Percentiles rank a stretch among this genome's conserved stretches.
phyloP scores from a whole-genome alignment of 257 asterid genomes.

The Solanum sejunctum region DNA sequence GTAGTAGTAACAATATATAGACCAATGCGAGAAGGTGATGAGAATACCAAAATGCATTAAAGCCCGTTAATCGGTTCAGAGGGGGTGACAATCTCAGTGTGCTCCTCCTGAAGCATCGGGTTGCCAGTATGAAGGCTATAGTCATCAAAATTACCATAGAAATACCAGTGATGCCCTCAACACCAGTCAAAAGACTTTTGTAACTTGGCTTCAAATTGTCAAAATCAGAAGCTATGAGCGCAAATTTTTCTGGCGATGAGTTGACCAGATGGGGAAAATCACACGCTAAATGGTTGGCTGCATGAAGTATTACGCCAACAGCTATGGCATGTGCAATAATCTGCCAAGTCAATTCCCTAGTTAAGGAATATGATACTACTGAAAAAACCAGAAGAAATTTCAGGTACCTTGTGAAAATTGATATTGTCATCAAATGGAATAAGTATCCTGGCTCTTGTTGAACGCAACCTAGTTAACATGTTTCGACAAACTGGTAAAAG shows the following conservation, averaged over 20 bases:
- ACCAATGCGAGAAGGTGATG: slow-evolving; percentile 83
- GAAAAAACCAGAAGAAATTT: background rate
- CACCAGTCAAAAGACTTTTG: slow-evolving; percentile 26
- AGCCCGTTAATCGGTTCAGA: slow-evolving; percentile 57
- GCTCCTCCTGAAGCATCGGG: slow-evolving; percentile 46
- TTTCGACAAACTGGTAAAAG: slow-evolving; percentile 86
- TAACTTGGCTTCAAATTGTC: slow-evolving; percentile 44
- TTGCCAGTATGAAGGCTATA: slow-evolving; percentile 59
- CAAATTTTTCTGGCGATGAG: slow-evolving; percentile 51
- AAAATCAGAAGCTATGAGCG: slow-evolving; percentile 52
- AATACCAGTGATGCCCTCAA: slow-evolving; percentile 54
- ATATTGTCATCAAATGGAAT: slow-evolving; percentile 81
- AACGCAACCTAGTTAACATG: slow-evolving; percentile 51
- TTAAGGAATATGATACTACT: background rate
- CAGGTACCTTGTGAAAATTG: slow-evolving; percentile 58
- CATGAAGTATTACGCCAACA: slow-evolving; percentile 45
- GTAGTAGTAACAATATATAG: slow-evolving; percentile 54
- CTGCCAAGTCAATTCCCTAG: slow-evolving; percentile 12
- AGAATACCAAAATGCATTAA: slow-evolving; percentile 93
- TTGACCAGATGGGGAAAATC: slow-evolving; percentile 58
- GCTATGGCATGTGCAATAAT: slow-evolving; percentile 61
- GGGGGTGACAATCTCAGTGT: slow-evolving; percentile 56
- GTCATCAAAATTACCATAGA: slow-evolving; percentile 54
- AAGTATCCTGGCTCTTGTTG: slow-evolving; percentile 56
- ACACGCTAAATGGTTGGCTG: slow-evolving; percentile 59